These are phyloP conservation scores for Fusarium sp. DNA, from an alignment of 2,329 filamentous ascomycete species.

Conservation along the genomic window DNA sequence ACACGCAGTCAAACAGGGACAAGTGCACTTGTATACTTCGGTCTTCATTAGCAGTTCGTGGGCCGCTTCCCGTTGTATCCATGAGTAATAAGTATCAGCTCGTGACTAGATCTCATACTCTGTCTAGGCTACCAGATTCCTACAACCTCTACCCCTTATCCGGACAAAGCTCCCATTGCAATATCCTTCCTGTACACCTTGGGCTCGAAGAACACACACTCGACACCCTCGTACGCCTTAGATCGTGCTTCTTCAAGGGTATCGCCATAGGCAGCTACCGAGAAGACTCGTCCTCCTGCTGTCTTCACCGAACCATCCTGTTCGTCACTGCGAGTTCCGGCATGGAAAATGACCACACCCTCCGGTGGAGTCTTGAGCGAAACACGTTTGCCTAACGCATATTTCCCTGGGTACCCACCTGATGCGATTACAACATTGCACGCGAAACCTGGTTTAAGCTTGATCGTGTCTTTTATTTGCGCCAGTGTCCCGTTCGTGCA, in stretches of 20 bases:
- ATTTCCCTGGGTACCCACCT: slow-evolving; percentile 84
- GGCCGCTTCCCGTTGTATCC: too few relatives aligned
- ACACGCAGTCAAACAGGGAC: too few relatives aligned
- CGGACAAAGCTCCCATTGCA: slow-evolving; percentile 57
- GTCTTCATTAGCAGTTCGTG: too few relatives aligned
- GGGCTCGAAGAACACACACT: slow-evolving; percentile 79
- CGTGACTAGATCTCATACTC: too few relatives aligned
- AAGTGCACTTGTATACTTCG: too few relatives aligned
- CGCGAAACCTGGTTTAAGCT: slow-evolving; percentile 73
- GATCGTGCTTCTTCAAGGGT: slow-evolving; percentile 81
- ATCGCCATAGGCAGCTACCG: slow-evolving; percentile 75
- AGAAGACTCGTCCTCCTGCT: slow-evolving; percentile 86
- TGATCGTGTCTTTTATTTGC: slow-evolving; percentile 70
- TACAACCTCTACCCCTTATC: not conserved
- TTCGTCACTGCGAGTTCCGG: slow-evolving; percentile 74
- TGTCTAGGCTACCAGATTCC: too few relatives aligned
- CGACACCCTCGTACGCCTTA: slow-evolving; percentile 78
- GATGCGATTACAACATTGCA: slow-evolving; percentile 88
- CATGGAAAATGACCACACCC: slow-evolving; percentile 83
- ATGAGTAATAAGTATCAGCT: too few relatives aligned
- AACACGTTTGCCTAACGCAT: slow-evolving; percentile 76
- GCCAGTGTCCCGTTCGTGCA: slow-evolving; percentile 80
- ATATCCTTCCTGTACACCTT: slow-evolving; percentile 93
- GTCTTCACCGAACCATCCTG: slow-evolving; percentile 71
- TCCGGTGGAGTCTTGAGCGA: slow-evolving; percentile 52